Base-by-base conservation (phyloP, 2,329 filamentous ascomycete species). In the Parastagonospora avenae region DNA sequence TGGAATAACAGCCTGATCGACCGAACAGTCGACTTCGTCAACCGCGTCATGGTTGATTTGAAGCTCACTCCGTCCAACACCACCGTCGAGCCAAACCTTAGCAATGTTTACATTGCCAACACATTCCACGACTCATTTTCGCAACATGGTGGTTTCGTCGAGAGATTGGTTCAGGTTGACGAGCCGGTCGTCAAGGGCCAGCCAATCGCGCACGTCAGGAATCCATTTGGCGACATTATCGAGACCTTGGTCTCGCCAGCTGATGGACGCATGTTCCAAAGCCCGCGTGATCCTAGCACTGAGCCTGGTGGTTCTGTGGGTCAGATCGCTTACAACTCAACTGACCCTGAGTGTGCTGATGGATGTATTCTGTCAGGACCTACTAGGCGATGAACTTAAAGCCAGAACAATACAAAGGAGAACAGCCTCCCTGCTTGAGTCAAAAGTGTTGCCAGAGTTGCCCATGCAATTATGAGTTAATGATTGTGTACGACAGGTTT, bases 1-100 rank as follows among this genome's bases (percentile, higher is more conserved):
- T 76, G 73, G 72, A 71, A 74, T 46, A 59, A 54, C 12, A 67
- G 60, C 24, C 61, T 74, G 4, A 74, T 75, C 42, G 62, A 70
- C 19, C 64, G 73, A 28, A 64, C 68, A 27, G 70, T 70, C 41
- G 62, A 54, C 42, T 67, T 64, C 24, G 59, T 66, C 6, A 57
- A 67, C 47, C 57, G 62, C 46, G 62, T 67, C 30, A 45, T 67
- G 46, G 44, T 60, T 30, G 61, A 67, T 35, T 47, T 66, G 16
- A 52, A 46, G 6, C 60, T 66, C 8, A 57, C 54, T 4, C 65
- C 68, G 0, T 66, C 63, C 31, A 72, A 73, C 40, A 51, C 59
- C 15, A 74, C 63, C 11, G 57, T 55, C 55, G 54, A 63, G 44
- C 65, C 70, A 0, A 66, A 71, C 40, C 63, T 74, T 2, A 67